phyloP scores from a whole-genome alignment of 768 basidiomycete genomes.

The Filobasidium floriforme region DNA sequence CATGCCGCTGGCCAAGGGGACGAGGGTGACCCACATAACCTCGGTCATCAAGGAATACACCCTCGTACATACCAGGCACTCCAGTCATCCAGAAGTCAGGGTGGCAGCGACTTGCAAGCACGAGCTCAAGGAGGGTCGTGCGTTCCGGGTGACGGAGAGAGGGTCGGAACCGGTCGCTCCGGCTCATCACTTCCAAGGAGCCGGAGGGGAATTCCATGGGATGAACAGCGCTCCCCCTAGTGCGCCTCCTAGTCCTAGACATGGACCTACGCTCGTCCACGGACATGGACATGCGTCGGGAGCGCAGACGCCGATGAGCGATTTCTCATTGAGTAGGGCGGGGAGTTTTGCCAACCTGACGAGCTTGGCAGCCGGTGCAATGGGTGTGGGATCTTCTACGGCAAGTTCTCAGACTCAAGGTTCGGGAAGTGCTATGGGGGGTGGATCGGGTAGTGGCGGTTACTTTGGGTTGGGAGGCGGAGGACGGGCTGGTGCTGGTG shows the following conservation, averaged over 20 bases:
- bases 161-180: conserved; percentile 19
- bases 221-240: conserved; percentile 16
- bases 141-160: conserved; percentile 24
- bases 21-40: conserved; percentile 58
- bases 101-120: conserved; percentile 60
- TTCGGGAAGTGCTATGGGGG: background rate
- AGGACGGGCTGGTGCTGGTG: background rate
- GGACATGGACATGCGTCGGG: background rate
- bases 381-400: background rate
- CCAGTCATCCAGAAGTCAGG: conserved; percentile 57
- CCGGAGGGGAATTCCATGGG: conserved; percentile 4
- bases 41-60: conserved; percentile 64
- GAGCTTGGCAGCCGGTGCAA: background rate
- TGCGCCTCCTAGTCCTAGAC: conserved; percentile 18
- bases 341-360: conserved; percentile 15
- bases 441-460: conserved; percentile 4
- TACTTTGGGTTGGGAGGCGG: conserved; percentile 16
- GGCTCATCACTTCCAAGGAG: conserved; percentile 17
- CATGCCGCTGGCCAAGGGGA: conserved; percentile 76
- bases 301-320: conserved; percentile 11
- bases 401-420: background rate
- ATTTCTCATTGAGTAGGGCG: conserved; percentile 12
- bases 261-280: conserved; percentile 7
- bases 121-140: conserved; percentile 56
- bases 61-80: conserved; percentile 57